These are phyloP conservation scores for Delonix regia DNA, from an alignment of 306 rosid species.

Conservation along the genomic window DNA sequence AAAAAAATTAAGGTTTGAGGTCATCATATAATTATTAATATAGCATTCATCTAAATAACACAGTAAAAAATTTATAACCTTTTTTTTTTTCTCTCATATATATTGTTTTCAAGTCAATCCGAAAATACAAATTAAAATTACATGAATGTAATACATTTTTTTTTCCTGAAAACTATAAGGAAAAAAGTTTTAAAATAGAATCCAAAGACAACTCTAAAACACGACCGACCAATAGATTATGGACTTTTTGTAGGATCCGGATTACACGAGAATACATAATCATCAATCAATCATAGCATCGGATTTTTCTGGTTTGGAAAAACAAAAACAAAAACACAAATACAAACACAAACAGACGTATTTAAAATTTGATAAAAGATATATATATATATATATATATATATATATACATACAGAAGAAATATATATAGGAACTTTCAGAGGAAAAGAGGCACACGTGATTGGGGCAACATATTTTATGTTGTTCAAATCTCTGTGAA, in stretches of 20 bases:
- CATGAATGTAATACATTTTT: no score
- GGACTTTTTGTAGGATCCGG: not conserved
- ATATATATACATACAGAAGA: not conserved
- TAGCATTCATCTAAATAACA: no score
- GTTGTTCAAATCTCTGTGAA: slow-evolving; percentile 37
- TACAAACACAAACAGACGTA: not conserved
- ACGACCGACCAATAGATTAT: not conserved
- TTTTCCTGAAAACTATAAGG: no score
- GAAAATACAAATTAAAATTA: no score
- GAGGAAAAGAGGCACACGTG: slow-evolving; percentile 42
- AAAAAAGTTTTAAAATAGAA: no score
- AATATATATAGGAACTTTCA: slow-evolving; percentile 31
- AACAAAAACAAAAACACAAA: no score
- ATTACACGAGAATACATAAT: not conserved
- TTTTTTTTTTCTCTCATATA: no score
- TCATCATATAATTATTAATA: no score
- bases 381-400: not conserved
- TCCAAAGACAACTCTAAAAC: not conserved
- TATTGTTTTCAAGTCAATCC: no score
- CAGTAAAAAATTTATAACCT: no score
- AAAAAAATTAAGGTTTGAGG: no score
- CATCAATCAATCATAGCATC: not conserved
- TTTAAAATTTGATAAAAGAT: not conserved
- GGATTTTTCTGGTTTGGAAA: not conserved
- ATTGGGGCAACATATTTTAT: slow-evolving; percentile 40